Base-by-base conservation (phyloP, 208 protist species). In the Trypanosoma avium region DNA sequence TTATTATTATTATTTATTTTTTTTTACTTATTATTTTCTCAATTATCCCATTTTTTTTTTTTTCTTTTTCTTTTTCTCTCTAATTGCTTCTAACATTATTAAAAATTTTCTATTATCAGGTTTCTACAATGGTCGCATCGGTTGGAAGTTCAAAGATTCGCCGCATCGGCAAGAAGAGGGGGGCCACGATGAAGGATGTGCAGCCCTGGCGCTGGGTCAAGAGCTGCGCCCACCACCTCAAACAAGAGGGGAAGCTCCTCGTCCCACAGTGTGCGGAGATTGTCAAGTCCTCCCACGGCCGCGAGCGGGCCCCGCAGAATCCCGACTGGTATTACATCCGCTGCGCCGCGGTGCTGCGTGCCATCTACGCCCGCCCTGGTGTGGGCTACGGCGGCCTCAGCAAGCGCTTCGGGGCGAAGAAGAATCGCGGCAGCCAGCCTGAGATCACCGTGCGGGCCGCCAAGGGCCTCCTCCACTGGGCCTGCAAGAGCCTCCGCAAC, bases 311-410 rank as follows among this genome's bases (percentile, higher is more conserved):
- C 65, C 98, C 98, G 56, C 87, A 93, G 76, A 97, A 99, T 86
- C 83, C 92, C 61, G 97, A 99, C 88, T 99, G 97, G 97, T 99
- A 97, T 83, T 99, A 98, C 89, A 87, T 98, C 78, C 96, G 97
- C 70, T 90, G 84, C 73, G 98, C 97, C 55, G 90, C 97, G 49
- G 88, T 99, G 29, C 96, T 98, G 57, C 97, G 98, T 81, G 92
- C 95, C 68, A 81, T 99, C 61, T 99, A 99, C 87, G 64, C 99
- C 29, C 93, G 94, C 76, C 89, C 91, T 40, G 94, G 94, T 63
- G 85, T 91, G 24, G 97, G 98, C 75, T 97, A 98, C 71, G 96
- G 87, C 50, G 84, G 82, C 33, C 89, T 98, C 42, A 94, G 84
- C 84, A 94, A 95, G 79, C 86, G 86, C 63, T 99, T 97, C 81